Percentiles rank a stretch among this genome's conserved stretches.
Conservation (phyloP, 1,139 yeast species). For the Kurtzmaniella quercitrusa region DNA sequence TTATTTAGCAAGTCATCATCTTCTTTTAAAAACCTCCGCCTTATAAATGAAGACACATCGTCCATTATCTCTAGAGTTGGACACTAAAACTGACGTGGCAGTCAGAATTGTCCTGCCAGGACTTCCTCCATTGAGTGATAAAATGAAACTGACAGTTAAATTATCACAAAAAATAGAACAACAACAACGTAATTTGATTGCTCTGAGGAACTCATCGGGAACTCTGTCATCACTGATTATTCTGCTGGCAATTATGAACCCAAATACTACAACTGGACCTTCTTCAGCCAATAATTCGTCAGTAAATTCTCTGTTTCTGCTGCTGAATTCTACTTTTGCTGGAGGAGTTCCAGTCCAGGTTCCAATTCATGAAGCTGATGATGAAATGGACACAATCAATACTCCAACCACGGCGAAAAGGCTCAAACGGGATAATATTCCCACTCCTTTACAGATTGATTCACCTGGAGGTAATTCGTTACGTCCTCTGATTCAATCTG, state of each 20-base stretch:
- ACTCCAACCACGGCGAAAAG: constrained; percentile 28
- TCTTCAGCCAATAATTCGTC: constrained; percentile 3
- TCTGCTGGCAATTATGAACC: neutral
- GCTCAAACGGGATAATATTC: constrained; percentile 41
- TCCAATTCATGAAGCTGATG: constrained; percentile 4
- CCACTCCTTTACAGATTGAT: constrained; percentile 38
- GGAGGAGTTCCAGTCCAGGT: neutral
- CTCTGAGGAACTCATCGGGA: constrained; percentile 25
- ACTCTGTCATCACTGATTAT: neutral
- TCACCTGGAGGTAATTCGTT: constrained; percentile 7
- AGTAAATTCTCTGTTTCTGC: neutral
- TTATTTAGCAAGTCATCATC: neutral
- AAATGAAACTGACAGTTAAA: constrained; percentile 45
- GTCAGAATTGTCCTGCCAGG: constrained; percentile 46
- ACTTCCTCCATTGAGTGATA: constrained; percentile 39
- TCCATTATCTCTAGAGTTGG: constrained; percentile 17
- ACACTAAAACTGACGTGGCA: constrained; percentile 24
- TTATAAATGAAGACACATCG: constrained; percentile 16
- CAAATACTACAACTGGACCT: neutral
- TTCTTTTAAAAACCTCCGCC: neutral
- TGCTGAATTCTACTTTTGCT: neutral
- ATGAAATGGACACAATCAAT: constrained; percentile 17
- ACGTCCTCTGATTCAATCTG: constrained; percentile 38
- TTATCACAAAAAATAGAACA: constrained; percentile 44
- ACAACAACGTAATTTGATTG: constrained; percentile 46